phyloP scores from a whole-genome alignment of 2,329 filamentous ascomycete genomes.

The Penicillium sp. region DNA sequence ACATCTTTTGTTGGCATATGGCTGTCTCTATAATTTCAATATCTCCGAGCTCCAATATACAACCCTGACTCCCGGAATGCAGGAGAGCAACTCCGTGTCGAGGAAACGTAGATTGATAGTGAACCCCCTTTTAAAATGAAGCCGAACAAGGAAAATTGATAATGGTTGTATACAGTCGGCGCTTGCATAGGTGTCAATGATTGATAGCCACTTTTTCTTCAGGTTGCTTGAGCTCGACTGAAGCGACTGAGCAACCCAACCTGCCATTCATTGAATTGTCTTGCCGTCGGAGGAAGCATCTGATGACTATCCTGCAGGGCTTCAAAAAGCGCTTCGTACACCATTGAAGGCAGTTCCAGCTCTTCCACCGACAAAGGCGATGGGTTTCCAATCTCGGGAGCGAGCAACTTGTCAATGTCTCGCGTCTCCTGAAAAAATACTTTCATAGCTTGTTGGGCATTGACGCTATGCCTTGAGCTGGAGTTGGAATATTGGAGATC shows the following conservation, averaged over 20 bases:
- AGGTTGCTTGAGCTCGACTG: constrained; percentile 11
- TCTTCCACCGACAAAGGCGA: constrained; percentile 55
- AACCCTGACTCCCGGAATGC: not conserved
- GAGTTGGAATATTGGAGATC: constrained; percentile 61
- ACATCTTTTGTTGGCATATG: constrained; percentile 7
- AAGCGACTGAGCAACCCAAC: constrained; percentile 58
- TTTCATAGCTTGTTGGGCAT: constrained; percentile 58
- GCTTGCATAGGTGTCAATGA: not conserved
- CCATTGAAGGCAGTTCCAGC: constrained; percentile 43
- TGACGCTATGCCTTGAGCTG: constrained; percentile 31
- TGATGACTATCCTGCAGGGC: constrained; percentile 46
- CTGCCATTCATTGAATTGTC: constrained; percentile 58
- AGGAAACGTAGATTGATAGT: not conserved
- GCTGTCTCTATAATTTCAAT: constrained; percentile 2
- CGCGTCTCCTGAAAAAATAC: constrained; percentile 54
- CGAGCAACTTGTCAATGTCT: constrained; percentile 41
- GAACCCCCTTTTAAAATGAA: not conserved
- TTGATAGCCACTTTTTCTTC: not conserved
- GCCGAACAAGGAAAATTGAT: not conserved
- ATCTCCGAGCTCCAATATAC: not conserved
- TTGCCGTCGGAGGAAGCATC: constrained; percentile 54
- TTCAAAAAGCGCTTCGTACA: constrained; percentile 44
- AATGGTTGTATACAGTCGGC: not conserved
- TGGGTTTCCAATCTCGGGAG: constrained; percentile 41
- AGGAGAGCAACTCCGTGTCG: not conserved